These are phyloP conservation scores for Verticillium zaregamsianum DNA, from an alignment of 2,329 filamentous ascomycete genomes.

Conservation along the genomic window DNA sequence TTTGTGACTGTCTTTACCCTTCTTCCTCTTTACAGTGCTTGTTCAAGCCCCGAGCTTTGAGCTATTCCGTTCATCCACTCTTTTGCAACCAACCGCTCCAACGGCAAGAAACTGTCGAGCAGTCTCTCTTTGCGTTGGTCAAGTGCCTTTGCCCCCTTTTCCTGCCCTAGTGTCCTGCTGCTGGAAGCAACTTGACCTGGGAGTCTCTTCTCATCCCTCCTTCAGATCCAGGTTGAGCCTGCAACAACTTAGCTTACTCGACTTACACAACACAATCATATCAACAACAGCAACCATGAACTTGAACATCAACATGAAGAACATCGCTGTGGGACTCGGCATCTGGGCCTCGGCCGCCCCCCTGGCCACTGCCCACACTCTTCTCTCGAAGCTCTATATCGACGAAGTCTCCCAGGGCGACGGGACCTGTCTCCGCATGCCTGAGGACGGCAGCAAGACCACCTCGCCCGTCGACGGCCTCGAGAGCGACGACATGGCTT, in stretches of 20 bases:
- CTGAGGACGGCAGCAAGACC: slow-evolving; percentile 43
- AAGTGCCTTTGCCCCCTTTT: not conserved
- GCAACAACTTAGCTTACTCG: too few relatives aligned
- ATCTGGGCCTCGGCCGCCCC: slow-evolving; percentile 30
- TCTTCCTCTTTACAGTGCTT: slow-evolving; percentile 5
- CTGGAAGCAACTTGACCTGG: too few relatives aligned
- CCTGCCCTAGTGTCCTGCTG: not conserved
- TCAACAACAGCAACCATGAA: not conserved
- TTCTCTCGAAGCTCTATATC: slow-evolving; percentile 61
- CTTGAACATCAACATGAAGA: slow-evolving; percentile 30
- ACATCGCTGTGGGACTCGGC: slow-evolving; percentile 23
- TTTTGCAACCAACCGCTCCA: not conserved
- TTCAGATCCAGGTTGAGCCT: not conserved
- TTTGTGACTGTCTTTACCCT: slow-evolving; percentile 11
- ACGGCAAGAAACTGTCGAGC: slow-evolving; percentile 11
- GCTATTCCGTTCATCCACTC: slow-evolving; percentile 12
- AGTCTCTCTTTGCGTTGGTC: slow-evolving; percentile 2
- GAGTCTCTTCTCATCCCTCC: not conserved
- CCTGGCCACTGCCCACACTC: slow-evolving; percentile 50
- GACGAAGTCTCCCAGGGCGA: slow-evolving; percentile 63
- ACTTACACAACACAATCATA: too few relatives aligned
- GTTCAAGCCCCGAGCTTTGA: not conserved
- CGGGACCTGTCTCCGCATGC: slow-evolving; percentile 68
- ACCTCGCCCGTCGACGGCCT: slow-evolving; percentile 57
- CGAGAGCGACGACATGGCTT: slow-evolving; percentile 61